These are phyloP conservation scores for Telfairia occidentalis DNA, from an alignment of 331 rosid species.

Conservation along the genomic window DNA sequence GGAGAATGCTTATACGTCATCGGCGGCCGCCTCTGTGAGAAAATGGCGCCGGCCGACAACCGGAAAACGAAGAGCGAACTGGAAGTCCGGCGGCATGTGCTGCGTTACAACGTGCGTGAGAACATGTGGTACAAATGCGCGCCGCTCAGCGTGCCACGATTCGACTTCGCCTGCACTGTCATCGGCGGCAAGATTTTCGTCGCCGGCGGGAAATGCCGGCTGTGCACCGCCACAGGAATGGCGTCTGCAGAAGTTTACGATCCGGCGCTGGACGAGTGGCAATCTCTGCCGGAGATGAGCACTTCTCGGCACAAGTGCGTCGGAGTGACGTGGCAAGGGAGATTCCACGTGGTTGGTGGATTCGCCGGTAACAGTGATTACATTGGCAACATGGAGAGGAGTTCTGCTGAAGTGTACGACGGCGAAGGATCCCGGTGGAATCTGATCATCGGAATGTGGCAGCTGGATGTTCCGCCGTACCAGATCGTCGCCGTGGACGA, in stretches of 20 bases:
- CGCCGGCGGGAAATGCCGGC: conserved; percentile 20
- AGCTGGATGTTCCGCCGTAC: conserved; percentile 24
- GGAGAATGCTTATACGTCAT: conserved; percentile 13
- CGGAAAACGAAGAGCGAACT: neutral
- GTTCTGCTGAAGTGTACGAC: conserved; percentile 25
- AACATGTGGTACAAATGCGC: conserved; percentile 20
- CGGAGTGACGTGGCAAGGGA: conserved; percentile 20
- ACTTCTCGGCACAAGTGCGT: conserved; percentile 21
- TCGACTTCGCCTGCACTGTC: conserved; percentile 22
- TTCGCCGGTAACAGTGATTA: conserved; percentile 17
- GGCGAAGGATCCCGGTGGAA: conserved; percentile 7
- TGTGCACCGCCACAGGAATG: conserved; percentile 7
- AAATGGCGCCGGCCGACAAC: neutral
- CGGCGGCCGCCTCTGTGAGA: conserved; percentile 17
- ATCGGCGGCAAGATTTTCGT: conserved; percentile 17
- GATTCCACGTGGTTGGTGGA: conserved; percentile 20
- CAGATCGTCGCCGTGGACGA: conserved; percentile 19
- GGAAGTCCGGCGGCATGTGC: conserved; percentile 10
- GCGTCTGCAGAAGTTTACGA: conserved; percentile 25
- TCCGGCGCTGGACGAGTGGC: conserved; percentile 17
- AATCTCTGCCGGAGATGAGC: conserved; percentile 17
- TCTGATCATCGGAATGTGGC: conserved; percentile 23
- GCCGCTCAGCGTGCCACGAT: conserved; percentile 15
- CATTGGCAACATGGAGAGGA: conserved; percentile 5
- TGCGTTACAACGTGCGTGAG: conserved; percentile 11